Evolutionary conservation across 306 rosid species (phyloP), one percentile per base, ranked within the genome.

Genomic region (Malus sylvestris): DNA sequence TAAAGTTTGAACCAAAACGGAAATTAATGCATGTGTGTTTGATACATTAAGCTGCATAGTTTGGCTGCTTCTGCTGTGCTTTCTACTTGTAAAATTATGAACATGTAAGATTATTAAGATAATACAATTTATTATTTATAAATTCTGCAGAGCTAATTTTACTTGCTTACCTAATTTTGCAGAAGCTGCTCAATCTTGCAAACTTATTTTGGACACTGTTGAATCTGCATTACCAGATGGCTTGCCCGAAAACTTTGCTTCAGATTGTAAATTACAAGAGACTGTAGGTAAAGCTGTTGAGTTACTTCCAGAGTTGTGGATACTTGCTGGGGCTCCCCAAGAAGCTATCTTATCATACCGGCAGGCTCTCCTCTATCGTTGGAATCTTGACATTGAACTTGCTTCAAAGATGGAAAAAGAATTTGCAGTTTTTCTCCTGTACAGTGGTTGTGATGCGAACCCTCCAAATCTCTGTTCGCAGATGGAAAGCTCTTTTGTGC

Each of bases 151-250:
- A 25, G 30, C 70, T 76, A 68, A 71, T 45, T 10, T 70, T 59
- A 33, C 30, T 63, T 52, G 53, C 58, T 81, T 68, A 53, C 57
- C 55, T 18, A 44, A 10, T 84, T 69, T 85, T 84, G 80, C 90
- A 94, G 98, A 90, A 68, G 94, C 98, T 79, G 97, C 97, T 77
- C 85, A 81, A 60, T 89, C 98, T 10, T 91, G 98, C 89, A 91
- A 89, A 71, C 73, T 84, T 52, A 85, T 94, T 85, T 75, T 90
- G 81, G 97, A 91, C 84, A 91, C 94, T 9, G 82, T 91, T 67
- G 96, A 94, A 78, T 86, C 97, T 58, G 88, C 97, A 72, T 81
- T 94, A 71, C 98, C 97, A 13, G 98, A 88, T 51, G 96, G 98
- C 32, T 86, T 88, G 85, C 89, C 90, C 9, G 88, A 84, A 81